Evolutionary conservation across 2,329 filamentous ascomycete species (phyloP).

Genomic region (Calonectria pseudoreteaudii): DNA sequence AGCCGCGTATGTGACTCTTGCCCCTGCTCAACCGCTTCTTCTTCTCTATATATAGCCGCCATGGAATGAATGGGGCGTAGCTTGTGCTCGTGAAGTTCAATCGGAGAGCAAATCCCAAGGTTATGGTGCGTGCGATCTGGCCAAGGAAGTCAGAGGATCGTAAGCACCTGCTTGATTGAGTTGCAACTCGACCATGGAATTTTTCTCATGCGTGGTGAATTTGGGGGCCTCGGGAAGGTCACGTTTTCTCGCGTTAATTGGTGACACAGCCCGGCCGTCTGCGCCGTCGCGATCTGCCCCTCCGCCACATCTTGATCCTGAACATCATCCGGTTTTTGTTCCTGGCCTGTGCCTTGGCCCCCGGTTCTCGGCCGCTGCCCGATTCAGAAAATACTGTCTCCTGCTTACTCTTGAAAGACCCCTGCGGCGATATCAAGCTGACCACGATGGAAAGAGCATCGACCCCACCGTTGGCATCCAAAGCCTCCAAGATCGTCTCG

Average conservation of each 20-base stretch:
- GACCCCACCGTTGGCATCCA: conserved; percentile 57
- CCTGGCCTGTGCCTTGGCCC: conserved; percentile 1
- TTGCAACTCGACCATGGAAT: not conserved
- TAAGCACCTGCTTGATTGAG: not conserved
- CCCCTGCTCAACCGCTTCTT: not conserved
- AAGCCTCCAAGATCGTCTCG: conserved; percentile 49
- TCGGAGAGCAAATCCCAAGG: not conserved
- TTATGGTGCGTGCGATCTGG: not conserved
- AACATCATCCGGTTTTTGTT: conserved; percentile 2
- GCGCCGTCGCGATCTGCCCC: conserved; percentile 43
- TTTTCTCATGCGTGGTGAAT: not conserved
- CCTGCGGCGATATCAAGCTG: not conserved
- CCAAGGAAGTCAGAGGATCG: not conserved
- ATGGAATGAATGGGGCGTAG: not conserved
- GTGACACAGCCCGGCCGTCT: conserved; percentile 39
- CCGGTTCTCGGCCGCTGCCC: not conserved
- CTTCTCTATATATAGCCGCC: not conserved
- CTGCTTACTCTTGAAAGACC: not conserved
- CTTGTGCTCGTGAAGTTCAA: not conserved
- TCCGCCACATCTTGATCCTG: conserved; percentile 37
- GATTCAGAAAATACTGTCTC: not conserved
- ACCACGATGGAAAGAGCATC: conserved; percentile 58
- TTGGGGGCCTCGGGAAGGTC: conserved; percentile 28
- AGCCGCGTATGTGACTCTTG: not conserved
- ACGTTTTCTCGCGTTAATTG: conserved; percentile 48